phyloP scores from a whole-genome alignment of 192 early-diverging fungal genomes.

The Coemansia sp. region DNA sequence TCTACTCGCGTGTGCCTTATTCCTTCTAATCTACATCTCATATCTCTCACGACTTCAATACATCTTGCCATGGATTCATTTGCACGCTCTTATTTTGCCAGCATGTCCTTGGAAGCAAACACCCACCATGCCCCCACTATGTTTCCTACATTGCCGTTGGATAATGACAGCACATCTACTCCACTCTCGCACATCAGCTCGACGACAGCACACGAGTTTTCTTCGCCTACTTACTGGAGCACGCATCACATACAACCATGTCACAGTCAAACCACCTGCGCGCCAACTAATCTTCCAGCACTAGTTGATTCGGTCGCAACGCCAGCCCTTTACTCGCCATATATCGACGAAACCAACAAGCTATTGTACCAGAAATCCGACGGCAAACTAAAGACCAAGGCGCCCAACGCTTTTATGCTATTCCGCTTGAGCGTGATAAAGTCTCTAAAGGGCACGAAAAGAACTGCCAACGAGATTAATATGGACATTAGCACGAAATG shows the following conservation, averaged over 20 bases:
- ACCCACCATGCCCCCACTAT: neutral
- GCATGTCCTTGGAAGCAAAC: neutral
- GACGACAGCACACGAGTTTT: neutral
- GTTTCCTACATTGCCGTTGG: neutral
- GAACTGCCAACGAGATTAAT: conserved; percentile 17
- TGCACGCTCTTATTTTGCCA: neutral
- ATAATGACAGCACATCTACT: neutral
- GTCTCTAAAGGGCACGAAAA: conserved; percentile 15
- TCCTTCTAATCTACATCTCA: neutral
- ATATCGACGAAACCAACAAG: neutral
- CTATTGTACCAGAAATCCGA: conserved; percentile 10
- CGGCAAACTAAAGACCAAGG: conserved; percentile 14
- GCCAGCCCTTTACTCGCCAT: neutral
- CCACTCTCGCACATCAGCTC: neutral
- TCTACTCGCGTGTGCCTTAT: neutral
- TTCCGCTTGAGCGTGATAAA: conserved; percentile 23
- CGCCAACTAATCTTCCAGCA: neutral
- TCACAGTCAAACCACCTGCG: neutral
- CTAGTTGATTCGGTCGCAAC: neutral
- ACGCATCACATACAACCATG: neutral
- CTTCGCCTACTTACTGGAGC: neutral
- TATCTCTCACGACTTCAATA: neutral
- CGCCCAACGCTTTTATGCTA: conserved; percentile 39
- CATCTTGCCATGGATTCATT: neutral
- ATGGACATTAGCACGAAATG: conserved; percentile 8